Percentiles rank a stretch among this genome's conserved stretches.
phyloP scores from a whole-genome alignment of 2,329 filamentous ascomycete genomes.

The Pseudopithomyces maydicus region DNA sequence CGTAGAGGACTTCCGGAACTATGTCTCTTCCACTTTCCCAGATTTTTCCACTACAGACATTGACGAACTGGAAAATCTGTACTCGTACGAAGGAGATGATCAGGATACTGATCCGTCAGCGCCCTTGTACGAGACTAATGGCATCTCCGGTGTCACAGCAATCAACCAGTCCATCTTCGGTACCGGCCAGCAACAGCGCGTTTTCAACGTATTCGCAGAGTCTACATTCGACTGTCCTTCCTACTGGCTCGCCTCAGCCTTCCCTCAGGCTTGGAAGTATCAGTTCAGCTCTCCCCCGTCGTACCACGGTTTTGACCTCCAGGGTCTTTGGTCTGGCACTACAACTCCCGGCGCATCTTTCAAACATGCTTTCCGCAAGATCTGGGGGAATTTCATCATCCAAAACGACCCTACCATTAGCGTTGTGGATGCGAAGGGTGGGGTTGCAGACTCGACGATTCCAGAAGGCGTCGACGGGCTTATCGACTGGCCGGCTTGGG shows the following conservation, averaged over 20 bases:
- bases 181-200: conserved; percentile 41
- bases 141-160: conserved; percentile 26
- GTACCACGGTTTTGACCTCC: conserved; percentile 41
- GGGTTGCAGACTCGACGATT: conserved; percentile 27
- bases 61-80: conserved; percentile 30
- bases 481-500: conserved; percentile 37
- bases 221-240: conserved; percentile 50
- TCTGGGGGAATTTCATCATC: conserved; percentile 41
- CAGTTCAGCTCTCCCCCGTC: conserved; percentile 34
- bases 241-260: conserved; percentile 48
- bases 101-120: conserved; percentile 23
- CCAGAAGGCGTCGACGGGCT: conserved; percentile 19
- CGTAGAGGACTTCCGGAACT: conserved; percentile 34
- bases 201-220: conserved; percentile 52
- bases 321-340: conserved; percentile 35
- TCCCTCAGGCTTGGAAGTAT: conserved; percentile 40
- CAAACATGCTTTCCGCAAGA: conserved; percentile 39
- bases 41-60: conserved; percentile 41
- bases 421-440: conserved; percentile 33
- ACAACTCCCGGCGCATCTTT: conserved; percentile 29
- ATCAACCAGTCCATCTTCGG: conserved; percentile 37
- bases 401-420: conserved; percentile 31
- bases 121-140: conserved; percentile 32
- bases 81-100: conserved; percentile 34
- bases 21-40: conserved; percentile 36